Percentiles rank a stretch among this genome's conserved stretches.
Conservation (phyloP, 1,284 basidiomycete genomes). For the Thelephora terrestris region DNA sequence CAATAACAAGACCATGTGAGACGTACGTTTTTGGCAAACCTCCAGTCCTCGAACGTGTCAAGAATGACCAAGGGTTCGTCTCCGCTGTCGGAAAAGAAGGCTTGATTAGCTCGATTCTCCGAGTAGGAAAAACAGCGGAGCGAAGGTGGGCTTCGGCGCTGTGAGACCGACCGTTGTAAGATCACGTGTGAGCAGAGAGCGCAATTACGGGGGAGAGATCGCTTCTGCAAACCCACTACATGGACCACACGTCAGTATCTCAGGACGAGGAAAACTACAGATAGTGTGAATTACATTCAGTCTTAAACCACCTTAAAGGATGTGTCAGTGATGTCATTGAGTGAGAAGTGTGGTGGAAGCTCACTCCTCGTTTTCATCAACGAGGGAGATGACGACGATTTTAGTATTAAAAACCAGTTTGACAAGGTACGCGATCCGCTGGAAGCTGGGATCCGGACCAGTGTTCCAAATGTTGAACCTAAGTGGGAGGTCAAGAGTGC, state of each 20-base stretch:
- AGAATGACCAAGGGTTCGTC: slow-evolving; percentile 86
- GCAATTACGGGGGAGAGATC: slow-evolving; percentile 47
- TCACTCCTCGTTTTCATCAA: slow-evolving; percentile 77
- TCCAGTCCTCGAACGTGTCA: slow-evolving; percentile 78
- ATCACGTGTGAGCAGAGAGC: slow-evolving; percentile 83
- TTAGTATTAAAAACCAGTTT: slow-evolving; percentile 91
- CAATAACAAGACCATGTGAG: slow-evolving; percentile 1
- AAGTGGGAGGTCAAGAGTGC: slow-evolving; percentile 5
- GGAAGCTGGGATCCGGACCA: slow-evolving; percentile 80
- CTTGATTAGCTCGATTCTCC: too few relatives aligned
- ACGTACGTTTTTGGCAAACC: slow-evolving; percentile 71
- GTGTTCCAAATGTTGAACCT: slow-evolving; percentile 86
- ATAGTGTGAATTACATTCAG: slow-evolving; percentile 47
- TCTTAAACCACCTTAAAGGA: slow-evolving; percentile 66
- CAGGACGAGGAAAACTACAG: slow-evolving; percentile 5
- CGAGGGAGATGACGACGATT: slow-evolving; percentile 72
- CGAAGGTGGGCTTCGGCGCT: background rate
- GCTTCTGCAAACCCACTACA: slow-evolving; percentile 51
- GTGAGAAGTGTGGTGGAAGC: slow-evolving; percentile 15
- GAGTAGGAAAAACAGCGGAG: slow-evolving; percentile 5
- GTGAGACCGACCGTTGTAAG: slow-evolving; percentile 54
- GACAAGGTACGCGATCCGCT: slow-evolving; percentile 81
- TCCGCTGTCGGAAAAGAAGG: slow-evolving; percentile 33
- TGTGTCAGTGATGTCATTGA: slow-evolving; percentile 4
- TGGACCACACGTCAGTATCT: slow-evolving; percentile 4